Evolutionary conservation across 805 yeast species (phyloP), one percentile per base, ranked within the genome.

Genomic region (Monosporozyma aquatica): DNA sequence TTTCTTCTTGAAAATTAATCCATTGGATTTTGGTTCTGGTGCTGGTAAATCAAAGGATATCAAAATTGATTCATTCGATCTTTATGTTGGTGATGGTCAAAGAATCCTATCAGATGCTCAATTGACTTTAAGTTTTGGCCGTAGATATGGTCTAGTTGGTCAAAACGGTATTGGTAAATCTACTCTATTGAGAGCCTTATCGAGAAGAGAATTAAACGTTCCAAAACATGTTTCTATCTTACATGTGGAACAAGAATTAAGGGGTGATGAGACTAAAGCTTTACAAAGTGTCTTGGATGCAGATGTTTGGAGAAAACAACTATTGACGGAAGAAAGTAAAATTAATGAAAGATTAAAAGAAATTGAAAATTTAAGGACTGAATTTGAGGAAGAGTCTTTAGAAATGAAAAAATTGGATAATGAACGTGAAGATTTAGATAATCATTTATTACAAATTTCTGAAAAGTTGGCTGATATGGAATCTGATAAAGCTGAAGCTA

Each of bases 131-230:
- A 80, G 95, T 23, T 81, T 81, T 61, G 98, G 98, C 43, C 87
- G 84, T 63, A 78, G 97, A 61, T 92, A 92, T 55, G 99, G 98
- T 77, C 68, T 92, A 41, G 96, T 92, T 35, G 99, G 99, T 65
- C 95, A 89, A 61, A 92, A 92, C 69, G 99, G 99, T 90, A 89
- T 92, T 53, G 99, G 99, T 80, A 92, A 92, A 64, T 89, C 97
- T 35, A 92, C 98, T 0, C 68, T 92, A 42, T 70, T 92, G 59
- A 75, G 86, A 52, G 99, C 99, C 0, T 69, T 92, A 42, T 82
- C 97, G 1, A 77, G 95, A 62, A 82, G 99, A 75, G 98, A 92
- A 59, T 71, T 92, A 53, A 79, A 87, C 44, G 82, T 92, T 53
- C 97, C 98, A 11, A 87, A 85, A 54, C 97, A 92, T 62, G 90